phyloP scores from a whole-genome alignment of 352 stramenopile species.

The Aphanomyces astaci region DNA sequence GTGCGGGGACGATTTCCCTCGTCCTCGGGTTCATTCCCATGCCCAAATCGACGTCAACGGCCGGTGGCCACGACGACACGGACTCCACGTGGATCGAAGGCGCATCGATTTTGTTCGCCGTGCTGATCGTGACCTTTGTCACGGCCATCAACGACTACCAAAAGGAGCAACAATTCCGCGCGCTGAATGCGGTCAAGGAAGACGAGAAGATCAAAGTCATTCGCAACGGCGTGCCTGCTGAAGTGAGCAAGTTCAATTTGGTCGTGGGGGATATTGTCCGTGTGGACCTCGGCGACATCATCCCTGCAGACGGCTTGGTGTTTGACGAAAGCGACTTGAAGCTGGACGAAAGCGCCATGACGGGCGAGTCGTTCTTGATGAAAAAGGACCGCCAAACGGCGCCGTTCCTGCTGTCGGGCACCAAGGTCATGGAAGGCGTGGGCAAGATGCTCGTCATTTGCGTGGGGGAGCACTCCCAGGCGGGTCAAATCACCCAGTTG shows the following conservation, averaged over 20 bases:
- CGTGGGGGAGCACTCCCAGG: constrained; percentile 35
- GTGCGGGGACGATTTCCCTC: constrained; percentile 45
- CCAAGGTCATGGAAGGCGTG: constrained; percentile 43
- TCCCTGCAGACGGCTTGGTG: constrained; percentile 79
- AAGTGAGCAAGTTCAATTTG: constrained; percentile 36
- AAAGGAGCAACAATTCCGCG: constrained; percentile 42
- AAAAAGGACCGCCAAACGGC: constrained; percentile 36
- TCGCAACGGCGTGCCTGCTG: constrained; percentile 18
- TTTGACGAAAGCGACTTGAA: constrained; percentile 64
- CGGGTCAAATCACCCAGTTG: constrained; percentile 33
- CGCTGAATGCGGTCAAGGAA: constrained; percentile 28
- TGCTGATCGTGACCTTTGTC: constrained; percentile 85
- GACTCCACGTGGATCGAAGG: constrained; percentile 82
- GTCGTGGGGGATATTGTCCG: constrained; percentile 61
- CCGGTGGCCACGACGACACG: not conserved
- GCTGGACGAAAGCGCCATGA: constrained; percentile 81
- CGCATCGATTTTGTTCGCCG: constrained; percentile 68
- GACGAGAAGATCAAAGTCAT: constrained; percentile 30
- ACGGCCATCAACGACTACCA: constrained; percentile 83
- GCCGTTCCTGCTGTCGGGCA: constrained; percentile 74
- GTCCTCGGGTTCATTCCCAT: constrained; percentile 31
- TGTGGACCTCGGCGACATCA: constrained; percentile 44
- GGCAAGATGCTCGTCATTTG: constrained; percentile 46
- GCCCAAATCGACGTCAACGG: not conserved
- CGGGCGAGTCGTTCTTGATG: constrained; percentile 78